Evolutionary conservation across 371 early-diverging fungal species (phyloP).

Genomic region (Mucor irregularis): DNA sequence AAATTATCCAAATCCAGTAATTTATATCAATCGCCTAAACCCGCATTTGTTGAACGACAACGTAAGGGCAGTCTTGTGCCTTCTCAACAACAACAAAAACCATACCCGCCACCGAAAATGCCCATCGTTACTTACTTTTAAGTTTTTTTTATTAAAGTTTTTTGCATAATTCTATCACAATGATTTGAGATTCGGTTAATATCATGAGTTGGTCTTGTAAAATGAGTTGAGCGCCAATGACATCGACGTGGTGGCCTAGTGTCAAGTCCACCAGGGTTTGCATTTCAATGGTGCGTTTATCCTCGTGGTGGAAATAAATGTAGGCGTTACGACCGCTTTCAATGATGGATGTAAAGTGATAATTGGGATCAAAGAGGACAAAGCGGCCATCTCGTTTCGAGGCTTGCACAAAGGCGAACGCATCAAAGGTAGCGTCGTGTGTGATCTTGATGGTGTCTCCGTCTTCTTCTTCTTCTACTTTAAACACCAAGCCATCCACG

Average conservation of each 20-base stretch:
- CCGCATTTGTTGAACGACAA: slow-evolving; percentile 13
- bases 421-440: slow-evolving; percentile 69
- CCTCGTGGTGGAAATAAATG: slow-evolving; percentile 59
- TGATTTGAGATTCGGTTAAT: slow-evolving; percentile 50
- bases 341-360: slow-evolving; percentile 54
- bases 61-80: slow-evolving; percentile 23
- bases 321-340: slow-evolving; percentile 73
- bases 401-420: slow-evolving; percentile 72
- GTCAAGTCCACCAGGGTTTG: slow-evolving; percentile 48
- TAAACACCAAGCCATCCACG: slow-evolving; percentile 74
- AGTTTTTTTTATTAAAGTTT: too few species aligned
- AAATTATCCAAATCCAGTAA: slow-evolving; percentile 24
- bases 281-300: slow-evolving; percentile 24
- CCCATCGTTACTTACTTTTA: too few species aligned
- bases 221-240: slow-evolving; percentile 53
- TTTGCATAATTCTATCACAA: slow-evolving; percentile 21
- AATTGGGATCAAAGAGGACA: slow-evolving; percentile 6
- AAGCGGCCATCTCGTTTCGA: slow-evolving; percentile 23
- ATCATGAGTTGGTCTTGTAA: slow-evolving; percentile 41
- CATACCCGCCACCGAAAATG: too few species aligned
- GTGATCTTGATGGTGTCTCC: slow-evolving; percentile 7
- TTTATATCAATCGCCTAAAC: slow-evolving; percentile 1
- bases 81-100: background rate
- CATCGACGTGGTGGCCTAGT: slow-evolving; percentile 36
- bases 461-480: slow-evolving; percentile 27